Evolutionary conservation across 2,329 filamentous ascomycete species (phyloP).

Genomic region (Neocatenulostroma microsporum): DNA sequence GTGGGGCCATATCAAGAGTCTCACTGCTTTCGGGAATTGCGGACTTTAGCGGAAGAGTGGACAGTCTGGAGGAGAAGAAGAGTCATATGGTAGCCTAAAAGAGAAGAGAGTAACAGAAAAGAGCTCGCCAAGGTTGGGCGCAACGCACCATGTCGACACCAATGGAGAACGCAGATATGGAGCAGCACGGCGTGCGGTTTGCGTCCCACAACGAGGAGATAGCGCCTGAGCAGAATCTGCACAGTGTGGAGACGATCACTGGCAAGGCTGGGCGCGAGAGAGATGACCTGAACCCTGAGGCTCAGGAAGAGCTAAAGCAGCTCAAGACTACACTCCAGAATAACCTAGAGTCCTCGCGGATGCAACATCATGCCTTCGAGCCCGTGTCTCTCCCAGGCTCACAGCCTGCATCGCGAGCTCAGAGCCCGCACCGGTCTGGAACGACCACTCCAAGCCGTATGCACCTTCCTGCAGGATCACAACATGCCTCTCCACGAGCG

Average conservation of each 20-base stretch:
- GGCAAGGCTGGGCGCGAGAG: constrained; percentile 10
- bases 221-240: constrained; percentile 38
- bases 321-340: constrained; percentile 66
- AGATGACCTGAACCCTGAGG: constrained; percentile 27
- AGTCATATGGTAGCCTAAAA: too few species aligned
- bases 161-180: constrained; percentile 10
- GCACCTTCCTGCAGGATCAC: constrained; percentile 43
- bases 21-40: too few species aligned
- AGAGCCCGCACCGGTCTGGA: too few species aligned
- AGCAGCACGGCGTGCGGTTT: constrained; percentile 56
- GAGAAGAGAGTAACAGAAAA: too few species aligned
- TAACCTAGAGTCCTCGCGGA: constrained; percentile 70
- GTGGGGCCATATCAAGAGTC: too few species aligned
- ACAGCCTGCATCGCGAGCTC: constrained; percentile 69
- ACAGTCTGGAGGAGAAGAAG: too few species aligned
- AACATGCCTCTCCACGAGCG: constrained; percentile 56
- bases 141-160: constrained; percentile 13
- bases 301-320: constrained; percentile 52
- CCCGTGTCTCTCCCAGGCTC: constrained; percentile 84
- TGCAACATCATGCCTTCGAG: constrained; percentile 84
- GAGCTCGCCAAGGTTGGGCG: too few species aligned
- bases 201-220: constrained; percentile 65
- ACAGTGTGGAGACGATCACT: constrained; percentile 21
- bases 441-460: constrained; percentile 29
- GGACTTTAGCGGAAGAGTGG: too few species aligned